Conservation (phyloP, 768 basidiomycete genomes). For the Lanmaoa pseudosensibilis region DNA sequence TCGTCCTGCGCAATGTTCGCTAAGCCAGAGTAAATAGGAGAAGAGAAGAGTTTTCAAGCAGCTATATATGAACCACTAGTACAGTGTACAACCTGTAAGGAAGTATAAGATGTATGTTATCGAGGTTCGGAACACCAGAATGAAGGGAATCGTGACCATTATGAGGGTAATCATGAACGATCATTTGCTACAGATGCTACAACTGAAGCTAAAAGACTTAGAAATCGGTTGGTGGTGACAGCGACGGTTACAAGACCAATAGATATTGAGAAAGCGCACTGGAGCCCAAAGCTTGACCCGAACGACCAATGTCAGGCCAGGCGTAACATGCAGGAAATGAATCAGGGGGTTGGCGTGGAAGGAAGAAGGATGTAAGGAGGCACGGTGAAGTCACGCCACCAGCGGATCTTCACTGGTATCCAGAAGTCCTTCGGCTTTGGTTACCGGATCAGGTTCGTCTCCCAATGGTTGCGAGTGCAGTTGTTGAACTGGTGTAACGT, state of each 20-base stretch:
- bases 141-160: slow-evolving; percentile 33
- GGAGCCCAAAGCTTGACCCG: slow-evolving; percentile 20
- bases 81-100: slow-evolving; percentile 35
- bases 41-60: slow-evolving; percentile 18
- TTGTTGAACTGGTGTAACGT: slow-evolving; percentile 47
- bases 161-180: slow-evolving; percentile 37
- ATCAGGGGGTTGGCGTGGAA: slow-evolving; percentile 4
- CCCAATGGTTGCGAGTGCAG: slow-evolving; percentile 50
- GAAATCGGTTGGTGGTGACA: slow-evolving; percentile 30
- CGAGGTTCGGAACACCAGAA: slow-evolving; percentile 25
- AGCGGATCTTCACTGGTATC: slow-evolving; percentile 64
- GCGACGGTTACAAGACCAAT: slow-evolving; percentile 31
- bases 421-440: slow-evolving; percentile 63
- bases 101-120: slow-evolving; percentile 40
- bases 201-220: slow-evolving; percentile 22
- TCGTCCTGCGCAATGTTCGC: slow-evolving; percentile 50
- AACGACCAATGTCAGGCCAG: slow-evolving; percentile 10
- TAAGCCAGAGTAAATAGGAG: slow-evolving; percentile 13
- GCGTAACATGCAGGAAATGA: slow-evolving; percentile 5
- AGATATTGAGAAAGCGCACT: slow-evolving; percentile 32
- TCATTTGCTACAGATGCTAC: slow-evolving; percentile 35
- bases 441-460: slow-evolving; percentile 52
- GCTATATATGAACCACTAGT: slow-evolving; percentile 28
- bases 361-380: background rate
- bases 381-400: slow-evolving; percentile 31